Evolutionary conservation across 2,329 filamentous ascomycete genomes (phyloP).

Genomic region (Cladosporium sp.): DNA sequence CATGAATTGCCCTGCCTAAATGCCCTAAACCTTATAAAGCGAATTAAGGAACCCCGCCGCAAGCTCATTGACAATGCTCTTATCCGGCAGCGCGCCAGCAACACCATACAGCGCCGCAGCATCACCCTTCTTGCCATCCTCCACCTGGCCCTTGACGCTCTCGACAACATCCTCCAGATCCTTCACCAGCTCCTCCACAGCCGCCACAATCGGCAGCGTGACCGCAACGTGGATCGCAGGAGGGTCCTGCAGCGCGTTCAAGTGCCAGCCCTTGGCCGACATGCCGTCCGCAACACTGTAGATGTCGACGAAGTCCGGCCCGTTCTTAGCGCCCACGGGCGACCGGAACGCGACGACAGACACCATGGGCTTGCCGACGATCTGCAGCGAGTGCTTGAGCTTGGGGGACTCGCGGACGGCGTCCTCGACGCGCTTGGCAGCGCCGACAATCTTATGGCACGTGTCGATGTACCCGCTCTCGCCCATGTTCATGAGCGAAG

Average conservation of each 20-base stretch:
- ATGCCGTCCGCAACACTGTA: slow-evolving; percentile 93
- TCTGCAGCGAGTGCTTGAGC: slow-evolving; percentile 65
- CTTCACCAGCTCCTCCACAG: slow-evolving; percentile 68
- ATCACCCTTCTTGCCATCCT: slow-evolving; percentile 61
- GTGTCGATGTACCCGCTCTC: slow-evolving; percentile 82
- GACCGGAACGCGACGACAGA: slow-evolving; percentile 84
- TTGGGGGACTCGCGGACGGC: slow-evolving; percentile 64
- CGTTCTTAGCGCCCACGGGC: slow-evolving; percentile 14
- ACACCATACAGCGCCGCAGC: slow-evolving; percentile 89
- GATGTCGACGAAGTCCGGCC: slow-evolving; percentile 65
- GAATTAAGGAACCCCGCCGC: slow-evolving; percentile 89
- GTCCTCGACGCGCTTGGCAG: slow-evolving; percentile 73
- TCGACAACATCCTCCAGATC: slow-evolving; percentile 60
- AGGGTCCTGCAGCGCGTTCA: slow-evolving; percentile 88
- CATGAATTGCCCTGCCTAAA: not conserved
- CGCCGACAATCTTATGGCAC: slow-evolving; percentile 80
- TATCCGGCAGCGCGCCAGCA: slow-evolving; percentile 89
- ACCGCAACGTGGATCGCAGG: slow-evolving; percentile 92
- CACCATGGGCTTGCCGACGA: slow-evolving; percentile 81
- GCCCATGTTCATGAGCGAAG: slow-evolving; percentile 80
- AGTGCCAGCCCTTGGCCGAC: slow-evolving; percentile 80
- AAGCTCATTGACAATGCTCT: slow-evolving; percentile 85
- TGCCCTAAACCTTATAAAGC: slow-evolving; percentile 69
- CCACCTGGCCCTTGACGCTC: slow-evolving; percentile 68
- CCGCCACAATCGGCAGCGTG: slow-evolving; percentile 76